Evolutionary conservation across 2,329 filamentous ascomycete species (phyloP).

Genomic region (Botrytis medusae): DNA sequence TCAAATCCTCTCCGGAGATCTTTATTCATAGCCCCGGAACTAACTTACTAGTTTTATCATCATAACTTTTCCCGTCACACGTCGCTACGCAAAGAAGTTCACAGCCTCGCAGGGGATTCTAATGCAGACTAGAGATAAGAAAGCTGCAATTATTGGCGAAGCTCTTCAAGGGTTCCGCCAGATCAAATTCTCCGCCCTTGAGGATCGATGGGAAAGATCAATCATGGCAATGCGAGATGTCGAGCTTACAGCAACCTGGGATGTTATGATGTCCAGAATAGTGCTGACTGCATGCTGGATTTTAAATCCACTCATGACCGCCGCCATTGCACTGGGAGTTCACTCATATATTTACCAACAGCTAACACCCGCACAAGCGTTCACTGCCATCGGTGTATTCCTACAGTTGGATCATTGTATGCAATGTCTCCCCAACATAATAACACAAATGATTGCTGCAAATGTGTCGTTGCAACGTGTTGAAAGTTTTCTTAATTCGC

Average conservation of each 20-base stretch:
- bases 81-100: slow-evolving; percentile 43
- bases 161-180: slow-evolving; percentile 75
- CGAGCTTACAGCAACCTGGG: slow-evolving; percentile 65
- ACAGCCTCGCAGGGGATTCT: slow-evolving; percentile 65
- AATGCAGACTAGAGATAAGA: slow-evolving; percentile 73
- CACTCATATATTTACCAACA: slow-evolving; percentile 64
- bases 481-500: slow-evolving; percentile 65
- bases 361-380: slow-evolving; percentile 70
- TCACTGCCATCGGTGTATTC: slow-evolving; percentile 74
- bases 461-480: slow-evolving; percentile 69
- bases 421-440: slow-evolving; percentile 68
- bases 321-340: slow-evolving; percentile 65
- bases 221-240: slow-evolving; percentile 62
- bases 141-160: slow-evolving; percentile 72
- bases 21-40: slow-evolving; percentile 38
- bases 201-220: slow-evolving; percentile 70
- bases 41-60: slow-evolving; percentile 60
- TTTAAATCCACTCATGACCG: slow-evolving; percentile 68
- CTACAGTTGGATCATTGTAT: slow-evolving; percentile 67
- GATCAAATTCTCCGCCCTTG: slow-evolving; percentile 78
- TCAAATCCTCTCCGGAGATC: not conserved
- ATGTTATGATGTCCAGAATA: slow-evolving; percentile 31
- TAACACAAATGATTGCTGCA: slow-evolving; percentile 68
- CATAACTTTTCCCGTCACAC: slow-evolving; percentile 65
- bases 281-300: slow-evolving; percentile 53